Conservation (phyloP, 257 asterid genomes). For the Salvia splendens region DNA sequence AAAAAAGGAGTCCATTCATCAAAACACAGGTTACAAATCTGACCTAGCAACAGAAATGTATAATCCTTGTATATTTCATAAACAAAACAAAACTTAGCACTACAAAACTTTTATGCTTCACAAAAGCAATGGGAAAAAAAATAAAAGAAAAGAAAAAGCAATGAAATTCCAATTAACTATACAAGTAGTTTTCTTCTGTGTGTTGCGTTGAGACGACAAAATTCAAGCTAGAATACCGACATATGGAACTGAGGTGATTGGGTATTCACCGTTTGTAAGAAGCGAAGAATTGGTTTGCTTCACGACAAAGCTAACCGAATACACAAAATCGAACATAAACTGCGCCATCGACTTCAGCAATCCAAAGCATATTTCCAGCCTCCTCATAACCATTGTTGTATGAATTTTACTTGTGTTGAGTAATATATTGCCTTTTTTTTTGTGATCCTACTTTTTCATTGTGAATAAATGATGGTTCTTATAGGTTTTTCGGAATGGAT, state of each 20-base stretch:
- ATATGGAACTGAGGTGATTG: slow-evolving; percentile 42
- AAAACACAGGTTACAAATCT: neutral
- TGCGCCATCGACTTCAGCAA: slow-evolving; percentile 46
- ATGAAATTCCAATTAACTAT: neutral
- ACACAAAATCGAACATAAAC: slow-evolving; percentile 43
- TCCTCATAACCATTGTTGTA: slow-evolving; percentile 48
- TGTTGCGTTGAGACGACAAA: neutral
- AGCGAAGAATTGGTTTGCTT: slow-evolving; percentile 21
- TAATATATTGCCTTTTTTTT: neutral
- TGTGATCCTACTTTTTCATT: neutral
- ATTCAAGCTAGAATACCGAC: slow-evolving; percentile 59
- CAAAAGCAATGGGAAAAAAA: neutral
- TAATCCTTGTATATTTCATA: neutral
- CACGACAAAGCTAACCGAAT: slow-evolving; percentile 46
- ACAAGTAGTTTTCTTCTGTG: slow-evolving; percentile 9
- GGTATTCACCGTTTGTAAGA: slow-evolving; percentile 18
- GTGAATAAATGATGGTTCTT: slow-evolving; percentile 17
- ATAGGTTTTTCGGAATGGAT: slow-evolving; percentile 22
- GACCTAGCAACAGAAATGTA: neutral
- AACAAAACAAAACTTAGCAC: neutral
- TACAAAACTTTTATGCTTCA: slow-evolving; percentile 22
- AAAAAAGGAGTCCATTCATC: neutral
- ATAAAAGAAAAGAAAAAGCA: neutral
- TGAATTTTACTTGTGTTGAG: too few species aligned
- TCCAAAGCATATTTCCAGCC: slow-evolving; percentile 49